These are phyloP conservation scores for Iris pallida DNA, from an alignment of 116 monocot genomes.

Conservation along the genomic window DNA sequence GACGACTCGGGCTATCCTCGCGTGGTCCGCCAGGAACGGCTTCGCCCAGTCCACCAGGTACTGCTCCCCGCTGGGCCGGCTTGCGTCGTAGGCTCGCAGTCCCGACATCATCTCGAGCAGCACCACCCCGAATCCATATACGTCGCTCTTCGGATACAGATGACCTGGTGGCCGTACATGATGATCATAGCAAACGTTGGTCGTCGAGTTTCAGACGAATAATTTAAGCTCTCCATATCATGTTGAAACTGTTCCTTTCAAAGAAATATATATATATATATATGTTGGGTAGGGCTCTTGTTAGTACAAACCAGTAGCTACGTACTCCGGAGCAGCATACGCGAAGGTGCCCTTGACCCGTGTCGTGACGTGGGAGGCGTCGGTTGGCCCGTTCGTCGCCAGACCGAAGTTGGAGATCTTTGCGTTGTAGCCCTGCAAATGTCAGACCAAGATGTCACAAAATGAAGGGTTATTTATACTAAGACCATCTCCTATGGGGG, in stretches of 20 bases:
- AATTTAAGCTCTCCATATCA: no score
- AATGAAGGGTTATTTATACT: no score
- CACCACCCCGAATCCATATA: slow-evolving; percentile 90
- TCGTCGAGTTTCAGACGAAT: no score
- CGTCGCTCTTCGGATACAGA: slow-evolving; percentile 90
- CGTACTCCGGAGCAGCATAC: no score
- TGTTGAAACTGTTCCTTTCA: no score
- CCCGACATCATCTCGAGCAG: slow-evolving; percentile 85
- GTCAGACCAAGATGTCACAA: no score
- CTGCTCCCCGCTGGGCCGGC: slow-evolving; percentile 39
- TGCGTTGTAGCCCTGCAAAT: background rate
- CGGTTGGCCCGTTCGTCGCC: slow-evolving; percentile 50
- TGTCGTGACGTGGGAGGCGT: slow-evolving; percentile 48
- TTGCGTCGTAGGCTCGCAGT: slow-evolving; percentile 46
- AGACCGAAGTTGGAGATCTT: slow-evolving; percentile 46
- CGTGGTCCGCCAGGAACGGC: slow-evolving; percentile 46
- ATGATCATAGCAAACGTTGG: no score
- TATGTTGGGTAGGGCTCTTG: no score
- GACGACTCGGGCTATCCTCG: slow-evolving; percentile 48
- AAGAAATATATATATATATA: no score
- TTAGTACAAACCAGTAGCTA: slow-evolving; percentile 28
- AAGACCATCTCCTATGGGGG: no score
- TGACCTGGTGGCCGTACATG: slow-evolving; percentile 37
- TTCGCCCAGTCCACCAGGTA: slow-evolving; percentile 67
- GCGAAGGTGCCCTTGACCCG: slow-evolving; percentile 39